Conservation (phyloP, 306 rosid species). For the Phaseolus lunatus region DNA sequence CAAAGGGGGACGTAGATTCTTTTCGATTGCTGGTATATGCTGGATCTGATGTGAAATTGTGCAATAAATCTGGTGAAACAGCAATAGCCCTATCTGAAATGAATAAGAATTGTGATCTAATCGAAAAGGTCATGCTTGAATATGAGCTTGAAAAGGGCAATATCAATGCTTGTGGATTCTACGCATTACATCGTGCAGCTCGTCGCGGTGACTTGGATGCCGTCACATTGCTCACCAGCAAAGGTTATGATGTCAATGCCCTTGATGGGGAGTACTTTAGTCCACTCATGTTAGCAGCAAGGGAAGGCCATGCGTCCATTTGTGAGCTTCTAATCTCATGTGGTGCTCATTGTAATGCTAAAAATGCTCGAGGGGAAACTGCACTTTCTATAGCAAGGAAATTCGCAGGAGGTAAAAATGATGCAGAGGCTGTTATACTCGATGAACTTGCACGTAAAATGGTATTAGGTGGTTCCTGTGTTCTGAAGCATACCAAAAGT, state of each 20-base stretch:
- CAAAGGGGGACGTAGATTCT: constrained; percentile 75
- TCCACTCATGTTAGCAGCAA: constrained; percentile 93
- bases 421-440: constrained; percentile 66
- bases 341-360: constrained; percentile 64
- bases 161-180: constrained; percentile 71
- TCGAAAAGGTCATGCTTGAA: constrained; percentile 92
- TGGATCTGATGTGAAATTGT: constrained; percentile 81
- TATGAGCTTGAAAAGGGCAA: constrained; percentile 85
- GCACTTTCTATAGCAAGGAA: constrained; percentile 73
- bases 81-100: constrained; percentile 67
- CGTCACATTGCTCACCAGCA: constrained; percentile 68
- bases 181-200: constrained; percentile 90
- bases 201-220: constrained; percentile 85
- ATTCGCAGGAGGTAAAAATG: constrained; percentile 46
- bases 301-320: constrained; percentile 76
- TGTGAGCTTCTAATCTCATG: constrained; percentile 71
- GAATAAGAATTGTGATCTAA: constrained; percentile 66
- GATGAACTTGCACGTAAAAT: constrained; percentile 74
- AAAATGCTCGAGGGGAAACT: constrained; percentile 75
- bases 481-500: constrained; percentile 79
- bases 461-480: constrained; percentile 61
- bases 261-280: constrained; percentile 82
- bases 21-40: constrained; percentile 84
- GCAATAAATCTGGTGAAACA: constrained; percentile 78
- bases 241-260: constrained; percentile 82